Evolutionary conservation across 768 basidiomycete genomes (phyloP).

Genomic region (Coprinopsis strossmayeri): DNA sequence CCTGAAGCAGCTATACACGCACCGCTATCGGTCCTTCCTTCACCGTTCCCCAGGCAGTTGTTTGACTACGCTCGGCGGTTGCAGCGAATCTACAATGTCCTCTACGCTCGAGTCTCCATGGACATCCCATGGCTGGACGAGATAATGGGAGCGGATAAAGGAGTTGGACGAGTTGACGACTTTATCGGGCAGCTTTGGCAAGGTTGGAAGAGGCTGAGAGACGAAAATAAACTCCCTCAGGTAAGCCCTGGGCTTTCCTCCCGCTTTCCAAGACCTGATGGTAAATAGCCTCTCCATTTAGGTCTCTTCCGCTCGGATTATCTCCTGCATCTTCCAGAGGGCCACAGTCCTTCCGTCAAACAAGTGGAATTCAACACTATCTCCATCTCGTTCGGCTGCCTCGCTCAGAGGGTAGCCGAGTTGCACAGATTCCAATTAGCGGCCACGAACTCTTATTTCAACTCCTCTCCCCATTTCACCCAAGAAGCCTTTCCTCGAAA

Average conservation of each 20-base stretch:
- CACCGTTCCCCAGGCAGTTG: conserved; percentile 70
- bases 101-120: conserved; percentile 80
- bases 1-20: conserved; percentile 83
- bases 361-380: conserved; percentile 99
- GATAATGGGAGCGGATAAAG: conserved; percentile 73
- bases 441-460: conserved; percentile 61
- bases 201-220: conserved; percentile 73
- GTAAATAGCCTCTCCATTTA: conserved; percentile 66
- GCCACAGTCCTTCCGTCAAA: conserved; percentile 48
- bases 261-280: not conserved
- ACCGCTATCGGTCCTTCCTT: conserved; percentile 82
- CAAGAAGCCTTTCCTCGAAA: conserved; percentile 61
- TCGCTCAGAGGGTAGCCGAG: conserved; percentile 60
- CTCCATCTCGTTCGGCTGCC: conserved; percentile 80
- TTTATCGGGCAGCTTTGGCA: conserved; percentile 85
- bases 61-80: conserved; percentile 62
- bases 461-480: conserved; percentile 42
- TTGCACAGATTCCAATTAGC: conserved; percentile 79
- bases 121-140: conserved; percentile 76
- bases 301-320: conserved; percentile 96
- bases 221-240: conserved; percentile 44
- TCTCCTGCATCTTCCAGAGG: conserved; percentile 57
- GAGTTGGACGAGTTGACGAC: conserved; percentile 77
- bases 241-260: conserved; percentile 19
- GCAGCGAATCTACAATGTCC: conserved; percentile 73